Conservation (phyloP, 352 stramenopile species). For the Pythium apleroticum region DNA sequence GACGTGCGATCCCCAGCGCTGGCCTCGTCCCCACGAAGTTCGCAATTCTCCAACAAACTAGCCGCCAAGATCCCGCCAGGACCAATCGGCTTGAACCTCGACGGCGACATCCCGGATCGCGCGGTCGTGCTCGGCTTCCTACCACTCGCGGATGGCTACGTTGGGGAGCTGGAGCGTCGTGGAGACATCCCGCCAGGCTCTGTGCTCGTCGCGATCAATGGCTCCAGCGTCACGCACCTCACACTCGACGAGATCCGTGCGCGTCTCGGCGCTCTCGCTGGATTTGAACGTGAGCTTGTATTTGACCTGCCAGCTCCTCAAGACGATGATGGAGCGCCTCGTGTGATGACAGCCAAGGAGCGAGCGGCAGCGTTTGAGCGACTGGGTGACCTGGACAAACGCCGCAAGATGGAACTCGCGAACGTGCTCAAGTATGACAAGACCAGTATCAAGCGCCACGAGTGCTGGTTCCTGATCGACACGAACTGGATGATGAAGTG, state of each 20-base stretch:
- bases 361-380: constrained; percentile 22
- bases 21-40: constrained; percentile 15
- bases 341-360: constrained; percentile 5
- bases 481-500: constrained; percentile 64
- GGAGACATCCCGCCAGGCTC: constrained; percentile 55
- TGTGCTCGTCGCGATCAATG: constrained; percentile 66
- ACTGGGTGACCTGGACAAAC: constrained; percentile 46
- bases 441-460: constrained; percentile 45
- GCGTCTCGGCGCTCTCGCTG: constrained; percentile 43
- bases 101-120: constrained; percentile 41
- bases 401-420: constrained; percentile 61
- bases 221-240: constrained; percentile 52
- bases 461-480: constrained; percentile 80
- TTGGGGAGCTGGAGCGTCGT: constrained; percentile 50
- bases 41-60: constrained; percentile 25
- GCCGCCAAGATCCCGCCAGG: constrained; percentile 49
- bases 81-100: constrained; percentile 65
- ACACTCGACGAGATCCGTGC: constrained; percentile 38
- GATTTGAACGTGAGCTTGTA: constrained; percentile 40
- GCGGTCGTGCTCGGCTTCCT: constrained; percentile 70
- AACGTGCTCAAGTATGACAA: constrained; percentile 68
- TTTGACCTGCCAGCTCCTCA: constrained; percentile 42
- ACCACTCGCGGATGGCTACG: constrained; percentile 52
- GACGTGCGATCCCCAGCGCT: constrained; percentile 25
- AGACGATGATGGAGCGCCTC: not conserved